Evolutionary conservation across 192 early-diverging fungal species (phyloP), one percentile per base, ranked within the genome.

Genomic region (Coemansia aciculifera): DNA sequence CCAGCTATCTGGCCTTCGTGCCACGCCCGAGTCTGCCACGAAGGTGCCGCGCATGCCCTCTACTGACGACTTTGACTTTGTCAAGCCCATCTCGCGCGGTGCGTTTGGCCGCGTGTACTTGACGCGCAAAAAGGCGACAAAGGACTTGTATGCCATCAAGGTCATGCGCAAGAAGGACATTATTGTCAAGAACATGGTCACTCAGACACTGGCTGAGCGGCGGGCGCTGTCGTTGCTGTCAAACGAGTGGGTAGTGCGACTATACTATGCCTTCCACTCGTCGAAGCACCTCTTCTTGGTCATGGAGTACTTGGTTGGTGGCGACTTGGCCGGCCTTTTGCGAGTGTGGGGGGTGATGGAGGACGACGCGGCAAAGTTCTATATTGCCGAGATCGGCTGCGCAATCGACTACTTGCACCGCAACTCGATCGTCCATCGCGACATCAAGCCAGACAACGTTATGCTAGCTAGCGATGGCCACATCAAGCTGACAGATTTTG

Each of bases 101-200:
- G 94, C 95, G 10, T 97, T 93, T 78, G 95, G 95, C 24, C 92
- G 94, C 43, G 95, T 96, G 57, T 95, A 94, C 63, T 75, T 96
- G 38, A 90, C 92, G 7, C 85, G 89, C 40, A 96, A 96, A 61
- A 88, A 89, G 68, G 90, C 91, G 5, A 96, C 94, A 2, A 87
- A 88, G 68, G 95, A 96, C 73, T 72, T 95, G 43, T 97, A 89
- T 77, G 95, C 95, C 13, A 94, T 96, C 67, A 97, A 97, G 80
- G 90, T 95, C 6, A 75, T 97, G 67, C 93, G 92, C 75, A 97
- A 95, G 63, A 90, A 90, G 46, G 92, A 95, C 71, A 95, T 97
- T 90, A 93, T 95, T 68, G 87, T 90, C 68, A 97, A 96, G 81
- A 96, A 97, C 74, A 95, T 96, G 95, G 91, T 94, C n/a, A 91